Percentiles rank a stretch among this genome's conserved stretches.
Conservation (phyloP, 129 eudicot species). For the Arctium minus region DNA sequence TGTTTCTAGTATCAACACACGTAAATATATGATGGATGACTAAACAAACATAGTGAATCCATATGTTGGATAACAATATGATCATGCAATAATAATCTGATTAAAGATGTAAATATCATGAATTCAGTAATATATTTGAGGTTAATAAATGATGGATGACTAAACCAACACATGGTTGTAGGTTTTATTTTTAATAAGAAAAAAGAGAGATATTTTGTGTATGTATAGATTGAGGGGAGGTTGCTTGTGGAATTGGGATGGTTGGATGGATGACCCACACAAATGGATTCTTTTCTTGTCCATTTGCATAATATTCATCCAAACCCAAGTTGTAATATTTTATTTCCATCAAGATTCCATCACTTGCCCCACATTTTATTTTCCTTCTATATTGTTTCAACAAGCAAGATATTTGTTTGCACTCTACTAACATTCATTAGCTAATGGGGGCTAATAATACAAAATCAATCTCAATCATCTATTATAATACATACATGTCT, state of each 20-base stretch:
- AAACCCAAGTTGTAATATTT: conserved; percentile 29
- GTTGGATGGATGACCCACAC: conserved; percentile 14
- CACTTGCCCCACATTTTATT: conserved; percentile 18
- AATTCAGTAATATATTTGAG: background rate
- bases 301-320: conserved; percentile 23
- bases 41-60: background rate
- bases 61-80: background rate
- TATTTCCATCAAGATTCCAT: conserved; percentile 23
- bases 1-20: background rate
- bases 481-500: background rate
- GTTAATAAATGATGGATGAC: background rate
- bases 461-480: background rate
- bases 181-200: background rate
- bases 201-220: background rate
- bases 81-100: background rate
- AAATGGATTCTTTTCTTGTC: conserved; percentile 34
- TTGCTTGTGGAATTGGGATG: conserved; percentile 6
- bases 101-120: background rate
- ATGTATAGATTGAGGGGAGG: background rate
- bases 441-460: background rate
- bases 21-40: background rate
- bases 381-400: conserved; percentile 18
- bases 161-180: background rate
- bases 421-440: conserved; percentile 19
- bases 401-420: conserved; percentile 20